Base-by-base conservation (phyloP, 768 basidiomycete genomes). In the Pleurotus pulmonarius region DNA sequence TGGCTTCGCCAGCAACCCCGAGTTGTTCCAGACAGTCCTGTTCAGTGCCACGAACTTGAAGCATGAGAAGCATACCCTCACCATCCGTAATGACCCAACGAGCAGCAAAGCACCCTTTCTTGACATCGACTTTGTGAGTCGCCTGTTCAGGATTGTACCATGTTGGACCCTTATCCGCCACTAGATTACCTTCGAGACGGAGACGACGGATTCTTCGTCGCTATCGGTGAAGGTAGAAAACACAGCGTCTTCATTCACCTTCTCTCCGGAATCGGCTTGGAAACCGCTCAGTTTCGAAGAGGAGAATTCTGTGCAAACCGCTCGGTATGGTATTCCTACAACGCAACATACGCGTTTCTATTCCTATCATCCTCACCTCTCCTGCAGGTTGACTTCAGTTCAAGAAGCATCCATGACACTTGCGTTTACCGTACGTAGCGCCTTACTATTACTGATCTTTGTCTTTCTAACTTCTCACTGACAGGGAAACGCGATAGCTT, bases 101-200 rank as follows among this genome's bases (percentile, higher is more conserved):
- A 59, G 22, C 39, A 22, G 5, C 7, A 24, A 53, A 11, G 37
- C 51, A 11, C 22, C 54, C 4, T 68, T 63, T 45, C 61, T 83
- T 45, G 82, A 80, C 59, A 65, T 83, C 22, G 82, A 83, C 55
- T 80, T 75, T 58, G 81, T 80, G 55, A 40, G 75, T 70, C 20
- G 34, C 48, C 53, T 26, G 7, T 20, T 16, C 26, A 9, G 44
- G 46, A n/a, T 18, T 18, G 9, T 39, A 18, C 11, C 41, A 56
- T 22, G 25, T 58, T 26, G 12, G 45, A 38, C 55, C 48, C 44
- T 49, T n/a, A 18, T 9, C 46, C n/a, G 46, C 40, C 16, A 43
- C 39, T 58, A 73, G 73, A 64, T 73, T 29, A 73, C 67, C 29
- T 76, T 69, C 65, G 61, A 66, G 43, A 64, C 67, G 5, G 63